Percentiles rank a stretch among this genome's conserved stretches.
phyloP scores from a whole-genome alignment of 176 grass and related monocot species.

The Saccharum spontaneum region DNA sequence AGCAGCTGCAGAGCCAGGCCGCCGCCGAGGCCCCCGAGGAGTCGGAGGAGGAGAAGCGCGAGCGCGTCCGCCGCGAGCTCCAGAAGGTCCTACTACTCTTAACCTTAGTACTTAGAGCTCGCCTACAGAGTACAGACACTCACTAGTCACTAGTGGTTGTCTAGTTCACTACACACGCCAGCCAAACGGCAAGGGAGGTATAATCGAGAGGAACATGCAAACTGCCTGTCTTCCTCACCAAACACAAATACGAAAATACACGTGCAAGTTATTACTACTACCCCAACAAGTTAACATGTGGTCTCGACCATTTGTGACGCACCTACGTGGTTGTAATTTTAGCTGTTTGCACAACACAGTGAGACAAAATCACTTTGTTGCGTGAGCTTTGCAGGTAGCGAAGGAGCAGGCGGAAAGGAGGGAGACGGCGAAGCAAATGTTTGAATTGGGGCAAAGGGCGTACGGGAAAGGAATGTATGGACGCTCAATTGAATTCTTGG shows the following conservation, averaged over 20 bases:
- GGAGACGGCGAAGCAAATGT: slow-evolving; percentile 85
- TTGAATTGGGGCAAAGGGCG: slow-evolving; percentile 85
- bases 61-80: slow-evolving; percentile 87
- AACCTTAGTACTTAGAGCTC: neutral
- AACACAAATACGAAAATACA: neutral
- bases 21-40: slow-evolving; percentile 53
- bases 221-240: neutral
- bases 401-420: slow-evolving; percentile 87
- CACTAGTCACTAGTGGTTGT: neutral
- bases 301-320: neutral
- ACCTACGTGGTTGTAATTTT: neutral
- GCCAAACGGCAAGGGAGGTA: neutral
- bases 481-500: slow-evolving; percentile 87
- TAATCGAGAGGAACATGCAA: neutral
- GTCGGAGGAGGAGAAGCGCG: slow-evolving; percentile 91
- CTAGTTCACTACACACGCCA: neutral
- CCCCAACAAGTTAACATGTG: neutral
- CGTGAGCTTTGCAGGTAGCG: slow-evolving; percentile 55
- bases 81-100: slow-evolving; percentile 52
- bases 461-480: slow-evolving; percentile 95
- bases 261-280: neutral
- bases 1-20: slow-evolving; percentile 69
- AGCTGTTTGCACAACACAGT: neutral
- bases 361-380: neutral
- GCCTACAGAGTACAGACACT: neutral